Evolutionary conservation across 768 basidiomycete genomes (phyloP), one percentile per base, ranked within the genome.

Genomic region (Scleroderma bovista): DNA sequence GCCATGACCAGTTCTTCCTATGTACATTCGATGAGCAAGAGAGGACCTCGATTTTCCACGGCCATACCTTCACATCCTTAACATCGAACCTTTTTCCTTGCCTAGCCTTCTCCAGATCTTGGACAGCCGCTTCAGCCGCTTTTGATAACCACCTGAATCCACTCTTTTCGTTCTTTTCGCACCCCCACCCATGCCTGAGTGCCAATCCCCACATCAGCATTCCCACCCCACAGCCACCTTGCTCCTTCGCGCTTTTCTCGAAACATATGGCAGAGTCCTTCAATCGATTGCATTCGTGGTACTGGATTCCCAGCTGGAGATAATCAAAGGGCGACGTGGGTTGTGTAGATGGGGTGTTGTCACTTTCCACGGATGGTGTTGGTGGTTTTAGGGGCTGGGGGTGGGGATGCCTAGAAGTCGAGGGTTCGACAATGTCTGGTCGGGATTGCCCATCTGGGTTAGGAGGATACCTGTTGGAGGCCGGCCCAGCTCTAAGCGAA

Each of bases 171-270:
- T 91, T 81, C 75, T 86, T 84, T 62, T 75, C 69, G 56, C 83
- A 82, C 3, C 92, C 93, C 92, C 93, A 95, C 2, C 91, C 92
- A 63, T 92, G 88, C 46, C 92, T 73, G 59, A 93, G 69, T 26
- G 89, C 74, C 37, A 95, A 70, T 0, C 92, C 93, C 78, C 87
- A 93, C 88, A 95, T 91, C 51, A 94, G 67, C 90, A 93, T 93
- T 16, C 93, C 93, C 4, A 90, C 82, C 2, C 85, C 86, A 60
- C 87, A 92, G 2, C 90, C 93, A 1, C 91, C 91, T 45, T 74
- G 69, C 52, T 79, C 72, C 47, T 73, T 87, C 11, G 89, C 89
- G 41, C 83, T 81, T 67, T 76, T 77, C 69, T 92, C 88, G 61
- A 92, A 91, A 64, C 74, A 88, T 22, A 64, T 60, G 0, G 87